phyloP scores from a whole-genome alignment of 768 basidiomycete genomes.

The Sporobolomyces pararoseus region DNA sequence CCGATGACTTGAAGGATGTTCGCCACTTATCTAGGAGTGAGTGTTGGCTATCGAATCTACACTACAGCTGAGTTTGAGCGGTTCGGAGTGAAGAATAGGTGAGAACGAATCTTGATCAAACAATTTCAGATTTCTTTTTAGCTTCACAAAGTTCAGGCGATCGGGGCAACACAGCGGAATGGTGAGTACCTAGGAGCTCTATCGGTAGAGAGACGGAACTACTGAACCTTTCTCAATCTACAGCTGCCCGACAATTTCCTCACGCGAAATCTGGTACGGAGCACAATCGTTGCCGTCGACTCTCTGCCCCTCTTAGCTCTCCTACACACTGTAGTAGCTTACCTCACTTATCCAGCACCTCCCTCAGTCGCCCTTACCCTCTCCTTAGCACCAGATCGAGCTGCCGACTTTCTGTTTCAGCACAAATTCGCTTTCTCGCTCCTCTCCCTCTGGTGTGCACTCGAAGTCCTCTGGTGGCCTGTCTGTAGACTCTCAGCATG shows the following conservation, averaged over 20 bases:
- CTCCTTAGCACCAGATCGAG: background rate
- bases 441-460: constrained; percentile 1
- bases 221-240: background rate
- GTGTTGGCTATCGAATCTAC: too few species aligned
- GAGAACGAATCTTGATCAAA: too few species aligned
- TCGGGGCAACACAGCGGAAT: background rate
- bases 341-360: constrained; percentile 15
- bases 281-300: background rate
- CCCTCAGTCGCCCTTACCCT: constrained; percentile 22
- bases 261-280: background rate
- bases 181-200: background rate
- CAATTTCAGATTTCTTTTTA: too few species aligned
- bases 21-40: too few species aligned
- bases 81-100: too few species aligned
- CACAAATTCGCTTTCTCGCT: background rate
- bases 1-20: too few species aligned
- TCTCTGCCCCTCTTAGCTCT: background rate
- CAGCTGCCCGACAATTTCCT: constrained; percentile 4
- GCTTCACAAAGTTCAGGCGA: too few species aligned
- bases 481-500: background rate
- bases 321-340: background rate
- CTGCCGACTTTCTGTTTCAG: constrained; percentile 12
- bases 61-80: too few species aligned
- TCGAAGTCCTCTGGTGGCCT: constrained; percentile 18
- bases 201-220: background rate